These are phyloP conservation scores for Chlamydomonas reinhardtii DNA, from an alignment of 163 green algal species.

Conservation along the genomic window DNA sequence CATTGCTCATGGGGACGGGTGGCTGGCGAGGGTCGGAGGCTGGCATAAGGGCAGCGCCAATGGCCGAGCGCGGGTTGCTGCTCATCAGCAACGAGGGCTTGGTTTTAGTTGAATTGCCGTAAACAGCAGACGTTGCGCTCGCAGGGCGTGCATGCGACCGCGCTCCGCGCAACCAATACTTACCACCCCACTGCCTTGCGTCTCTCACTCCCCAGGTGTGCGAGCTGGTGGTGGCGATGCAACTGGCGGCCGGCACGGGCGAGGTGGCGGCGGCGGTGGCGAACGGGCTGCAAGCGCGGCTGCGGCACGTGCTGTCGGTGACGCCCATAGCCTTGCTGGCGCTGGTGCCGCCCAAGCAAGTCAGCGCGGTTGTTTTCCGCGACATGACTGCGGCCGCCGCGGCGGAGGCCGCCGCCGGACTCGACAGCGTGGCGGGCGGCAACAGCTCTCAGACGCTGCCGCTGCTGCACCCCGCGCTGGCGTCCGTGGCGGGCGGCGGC, in stretches of 20 bases:
- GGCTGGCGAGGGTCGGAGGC: neutral
- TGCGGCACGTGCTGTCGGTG: constrained; percentile 29
- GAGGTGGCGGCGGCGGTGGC: constrained; percentile 47
- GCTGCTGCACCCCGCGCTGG: constrained; percentile 37
- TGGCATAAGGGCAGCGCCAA: no score
- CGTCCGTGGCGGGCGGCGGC: constrained; percentile 18
- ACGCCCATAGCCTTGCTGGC: constrained; percentile 24
- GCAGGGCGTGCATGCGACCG: no score
- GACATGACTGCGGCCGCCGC: constrained; percentile 10
- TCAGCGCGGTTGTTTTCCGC: constrained; percentile 32
- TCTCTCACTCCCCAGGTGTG: neutral
- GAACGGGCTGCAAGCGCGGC: constrained; percentile 22
- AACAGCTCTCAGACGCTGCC: constrained; percentile 38
- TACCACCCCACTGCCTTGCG: no score
- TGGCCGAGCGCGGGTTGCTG: no score
- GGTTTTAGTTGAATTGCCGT: no score
- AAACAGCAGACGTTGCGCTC: no score
- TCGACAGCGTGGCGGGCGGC: neutral
- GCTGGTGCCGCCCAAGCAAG: constrained; percentile 33
- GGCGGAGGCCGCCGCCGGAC: neutral
- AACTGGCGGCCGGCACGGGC: constrained; percentile 15
- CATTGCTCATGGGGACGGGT: neutral
- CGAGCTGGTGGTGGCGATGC: constrained; percentile 37
- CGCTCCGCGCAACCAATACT: no score
- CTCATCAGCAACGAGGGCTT: no score